Conservation (phyloP, 1,284 basidiomycete species). For the Farysia itapuensis region DNA sequence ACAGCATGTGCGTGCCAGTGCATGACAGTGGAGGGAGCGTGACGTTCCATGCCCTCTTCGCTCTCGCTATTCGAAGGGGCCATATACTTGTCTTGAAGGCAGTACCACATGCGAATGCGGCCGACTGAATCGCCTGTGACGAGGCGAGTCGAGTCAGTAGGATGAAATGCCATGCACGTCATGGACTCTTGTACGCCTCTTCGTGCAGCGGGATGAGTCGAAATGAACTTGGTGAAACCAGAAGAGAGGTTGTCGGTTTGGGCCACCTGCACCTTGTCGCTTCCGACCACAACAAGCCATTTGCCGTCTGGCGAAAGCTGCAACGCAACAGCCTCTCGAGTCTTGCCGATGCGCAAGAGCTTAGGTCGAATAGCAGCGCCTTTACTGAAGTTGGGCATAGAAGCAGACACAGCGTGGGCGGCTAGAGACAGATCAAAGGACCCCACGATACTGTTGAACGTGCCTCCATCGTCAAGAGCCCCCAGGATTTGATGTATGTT, state of each 20-base stretch:
- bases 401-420: slow-evolving; percentile 2
- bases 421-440: slow-evolving; percentile 32
- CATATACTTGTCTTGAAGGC: slow-evolving; percentile 63
- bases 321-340: slow-evolving; percentile 60
- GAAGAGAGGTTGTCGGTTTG: slow-evolving; percentile 29
- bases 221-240: slow-evolving; percentile 77
- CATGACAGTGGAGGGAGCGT: slow-evolving; percentile 75
- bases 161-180: slow-evolving; percentile 85
- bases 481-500: slow-evolving; percentile 19
- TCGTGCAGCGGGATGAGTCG: slow-evolving; percentile 33
- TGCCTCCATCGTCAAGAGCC: slow-evolving; percentile 14
- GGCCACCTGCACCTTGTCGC: slow-evolving; percentile 76
- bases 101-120: slow-evolving; percentile 88
- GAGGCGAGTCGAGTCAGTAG: slow-evolving; percentile 79
- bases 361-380: slow-evolving; percentile 49
- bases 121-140: slow-evolving; percentile 89
- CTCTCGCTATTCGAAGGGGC: slow-evolving; percentile 31
- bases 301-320: slow-evolving; percentile 74
- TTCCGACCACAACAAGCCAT: slow-evolving; percentile 79
- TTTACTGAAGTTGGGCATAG: slow-evolving; percentile 17
- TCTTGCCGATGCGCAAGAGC: slow-evolving; percentile 65
- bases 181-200: slow-evolving; percentile 61
- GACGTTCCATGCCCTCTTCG: slow-evolving; percentile 24
- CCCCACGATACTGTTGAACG: slow-evolving; percentile 39
- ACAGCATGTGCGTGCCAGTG: slow-evolving; percentile 99